Conservation (phyloP, 345 rosid species). For the Pistacia atlantica region DNA sequence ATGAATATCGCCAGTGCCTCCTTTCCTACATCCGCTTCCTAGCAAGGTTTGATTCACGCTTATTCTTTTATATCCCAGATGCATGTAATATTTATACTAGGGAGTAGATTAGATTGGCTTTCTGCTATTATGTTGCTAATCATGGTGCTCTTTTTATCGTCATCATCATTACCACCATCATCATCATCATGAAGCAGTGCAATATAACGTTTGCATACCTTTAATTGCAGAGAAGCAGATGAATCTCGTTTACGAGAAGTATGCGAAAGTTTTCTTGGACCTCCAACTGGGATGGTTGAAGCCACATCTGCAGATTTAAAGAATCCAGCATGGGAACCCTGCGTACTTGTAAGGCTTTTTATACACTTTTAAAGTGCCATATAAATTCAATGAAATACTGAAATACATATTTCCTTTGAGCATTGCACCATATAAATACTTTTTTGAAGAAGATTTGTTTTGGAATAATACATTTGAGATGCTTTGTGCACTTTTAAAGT, state of each 20-base stretch:
- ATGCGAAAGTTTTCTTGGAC: constrained; percentile 94
- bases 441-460: constrained; percentile 17
- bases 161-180: no score
- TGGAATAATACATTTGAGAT: not conserved
- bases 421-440: not conserved
- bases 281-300: constrained; percentile 89
- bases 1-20: constrained; percentile 93
- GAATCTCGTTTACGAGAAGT: constrained; percentile 95
- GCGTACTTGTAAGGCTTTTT: constrained; percentile 66
- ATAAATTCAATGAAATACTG: not conserved
- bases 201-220: constrained; percentile 8
- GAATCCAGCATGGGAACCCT: constrained; percentile 84
- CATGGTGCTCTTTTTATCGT: not conserved
- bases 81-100: not conserved
- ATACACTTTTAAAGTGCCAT: not conserved
- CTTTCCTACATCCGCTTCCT: constrained; percentile 88
- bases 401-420: not conserved
- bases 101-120: not conserved
- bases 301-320: constrained; percentile 48
- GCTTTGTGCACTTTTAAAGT: not conserved
- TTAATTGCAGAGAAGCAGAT: constrained; percentile 82
- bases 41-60: constrained; percentile 59
- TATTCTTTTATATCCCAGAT: not conserved
- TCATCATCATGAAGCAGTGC: not conserved
- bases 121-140: not conserved